Evolutionary conservation across 2,329 filamentous ascomycete species (phyloP), one percentile per base, ranked within the genome.

Genomic region (Clonostachys sp.): DNA sequence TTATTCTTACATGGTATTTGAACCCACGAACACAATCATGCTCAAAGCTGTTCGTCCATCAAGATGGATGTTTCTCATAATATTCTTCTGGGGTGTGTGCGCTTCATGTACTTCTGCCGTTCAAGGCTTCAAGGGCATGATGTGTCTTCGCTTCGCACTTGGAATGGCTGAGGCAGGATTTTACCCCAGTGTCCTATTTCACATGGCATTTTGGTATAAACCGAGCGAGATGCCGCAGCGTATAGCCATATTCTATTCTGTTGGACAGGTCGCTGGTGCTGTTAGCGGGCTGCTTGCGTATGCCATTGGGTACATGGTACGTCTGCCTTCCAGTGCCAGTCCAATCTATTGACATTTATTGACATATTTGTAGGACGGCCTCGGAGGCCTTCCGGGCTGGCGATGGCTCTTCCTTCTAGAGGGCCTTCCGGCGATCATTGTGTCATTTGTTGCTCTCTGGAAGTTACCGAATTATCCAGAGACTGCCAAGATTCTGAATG

Each of bases 381-480:
- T 52, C 3, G 51, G 54, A 3, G 55, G 53, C 1, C 48, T 58
- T 2, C 55, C 57, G 8, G 57, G 57, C 1, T 60, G 55, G 57
- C 51, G 57, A 55, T 60, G 57, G 57, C 51, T 60, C 1, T 60
- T 60, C 43, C 58, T 60, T 16, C 50, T 60, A 5, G 58, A 60
- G 34, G 58, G 57, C 2, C 49, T 59, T 12, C 57, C 57, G 4
- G 58, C 57, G 2, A 51, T 60, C 16, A 34, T 59, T 2, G 54
- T 55, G 16, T 56, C 51, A 3, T 39, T 59, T 1, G 55, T 55
- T 57, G 72, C 75, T 13, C 80, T 70, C 46, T 63, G 70, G 46
- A 62, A 46, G 34, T 44, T 60, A 5, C 58, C 58, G 8, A 51
- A 59, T 18, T 60, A 60, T 34, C 57, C 57, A 0, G 55, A 59